These are phyloP conservation scores for Cladosporium sp. DNA, from an alignment of 2,329 filamentous ascomycete genomes.

Conservation along the genomic window DNA sequence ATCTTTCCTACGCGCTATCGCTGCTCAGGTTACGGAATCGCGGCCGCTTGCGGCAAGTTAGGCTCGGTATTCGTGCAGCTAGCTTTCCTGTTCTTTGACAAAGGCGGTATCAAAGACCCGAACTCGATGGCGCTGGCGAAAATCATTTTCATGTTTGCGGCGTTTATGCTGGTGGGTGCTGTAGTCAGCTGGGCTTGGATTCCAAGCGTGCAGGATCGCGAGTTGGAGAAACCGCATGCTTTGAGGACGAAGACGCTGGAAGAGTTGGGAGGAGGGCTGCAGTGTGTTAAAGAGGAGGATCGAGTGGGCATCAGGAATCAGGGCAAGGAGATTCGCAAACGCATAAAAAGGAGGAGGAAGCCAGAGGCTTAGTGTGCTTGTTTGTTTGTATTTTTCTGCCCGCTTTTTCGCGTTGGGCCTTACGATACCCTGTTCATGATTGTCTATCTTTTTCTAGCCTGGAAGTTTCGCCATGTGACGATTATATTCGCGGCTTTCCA, in stretches of 20 bases:
- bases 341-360: conserved; percentile 9
- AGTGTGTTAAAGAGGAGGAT: conserved; percentile 8
- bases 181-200: conserved; percentile 25
- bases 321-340: neutral
- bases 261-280: neutral
- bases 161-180: conserved; percentile 25
- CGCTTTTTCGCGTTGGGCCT: neutral
- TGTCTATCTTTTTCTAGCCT: neutral
- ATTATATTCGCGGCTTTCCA: neutral
- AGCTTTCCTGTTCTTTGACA: conserved; percentile 34
- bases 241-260: conserved; percentile 18
- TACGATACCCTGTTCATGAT: neutral
- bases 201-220: conserved; percentile 24
- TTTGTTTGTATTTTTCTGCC: neutral
- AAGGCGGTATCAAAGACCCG: conserved; percentile 20
- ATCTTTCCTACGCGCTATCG: conserved; percentile 59
- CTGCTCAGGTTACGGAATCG: conserved; percentile 56
- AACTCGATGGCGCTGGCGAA: conserved; percentile 24
- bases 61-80: conserved; percentile 52
- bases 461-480: neutral
- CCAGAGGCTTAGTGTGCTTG: neutral
- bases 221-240: neutral
- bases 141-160: conserved; percentile 25
- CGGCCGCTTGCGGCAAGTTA: conserved; percentile 56
- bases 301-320: conserved; percentile 1